Evolutionary conservation across 495 filamentous ascomycete genomes (phyloP), one percentile per base, ranked within the genome.

Genomic region (Xylaria castorea): DNA sequence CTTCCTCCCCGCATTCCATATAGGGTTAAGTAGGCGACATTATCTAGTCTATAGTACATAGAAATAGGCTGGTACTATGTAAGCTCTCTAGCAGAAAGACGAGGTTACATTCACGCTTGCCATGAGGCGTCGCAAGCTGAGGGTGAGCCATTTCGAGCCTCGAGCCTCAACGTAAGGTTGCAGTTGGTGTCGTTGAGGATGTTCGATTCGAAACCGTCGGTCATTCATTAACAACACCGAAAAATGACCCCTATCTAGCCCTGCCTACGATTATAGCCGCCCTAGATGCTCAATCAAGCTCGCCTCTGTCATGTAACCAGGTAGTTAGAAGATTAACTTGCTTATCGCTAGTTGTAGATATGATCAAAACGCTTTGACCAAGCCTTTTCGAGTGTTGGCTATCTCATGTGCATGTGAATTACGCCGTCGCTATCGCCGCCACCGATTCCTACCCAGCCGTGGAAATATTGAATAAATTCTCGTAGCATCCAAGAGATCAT

Each of bases 151-250:
- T 34, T 25, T n/a, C n/a, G n/a, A n/a, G 38, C 38, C 38, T 53
- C 30, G 11, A 64, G 57, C 44, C 46, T 71, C 46, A 51, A 64
- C 68, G 58, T 55, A 64, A 71, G 68, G 68, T 71, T 71, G 58
- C 68, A 71, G 60, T 51, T 51, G 40, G 18, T 27, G n/a, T 18
- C 8, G 8, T 38, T 11, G 32, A 20, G 18, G 16, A 3, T 27
- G 57, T 18, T 22, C 0, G 30, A 68, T 46, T 22, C 50, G 25
- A 42, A 16, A 1, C 66, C 50, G 11, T 30, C 51, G 40, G 32
- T 27, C 57, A 60, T 14, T 4, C 55, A 58, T 58, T 58, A 32
- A 62, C n/a, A 8, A 18, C 58, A 36, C 57, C 30, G 9, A 36
- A 58, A 34, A 25, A 40, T 34, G n/a, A 27, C 60, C 36, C 36